Base-by-base conservation (phyloP, 1,139 yeast species). In the Hyphopichia burtonii region DNA sequence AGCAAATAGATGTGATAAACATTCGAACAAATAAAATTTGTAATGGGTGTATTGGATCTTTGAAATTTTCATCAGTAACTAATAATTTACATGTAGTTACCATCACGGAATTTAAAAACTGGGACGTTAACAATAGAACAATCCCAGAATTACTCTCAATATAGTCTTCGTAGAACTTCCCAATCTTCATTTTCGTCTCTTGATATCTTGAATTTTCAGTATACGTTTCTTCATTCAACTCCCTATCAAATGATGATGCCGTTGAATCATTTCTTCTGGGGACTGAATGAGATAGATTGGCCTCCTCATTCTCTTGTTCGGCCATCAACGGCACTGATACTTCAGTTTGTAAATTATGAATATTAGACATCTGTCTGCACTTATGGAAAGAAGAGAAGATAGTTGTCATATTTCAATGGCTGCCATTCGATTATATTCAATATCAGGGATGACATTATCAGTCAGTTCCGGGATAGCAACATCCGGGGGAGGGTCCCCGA, bases 11-110 rank as follows among this genome's bases (percentile, higher is more conserved):
- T 0, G 96, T 90, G 45, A 88, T 76, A 25, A 67, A 45, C 96
- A 89, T 89, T 42, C 97, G 74, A 6, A 78, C 81, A 53, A 86
- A 78, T 35, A 90, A 66, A 41, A 88, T 84, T 61, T 88, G 95
- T 31, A 86, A 63, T 1, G 96, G 94, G 54, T 85, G 83, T 49
- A 87, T 76, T 7, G 85, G 84, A 2, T 71, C 71, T 20, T 63
- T 66, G 45, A 74, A 71, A 43, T 73, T 78, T 19, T 75, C 68
- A 50, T 84, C 86, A 2, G 86, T 78, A 46, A 83, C 86, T 39
- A 88, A 65, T 19, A 88, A 63, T 56, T 87, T 84, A 50, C 94
- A 84, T 6, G 87, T 74, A 11, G 84, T 77, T 8, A 84, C 78
- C 96, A 88, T 88, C 35, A 82, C 61, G 4, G 91, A 80, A 59